Conservation (phyloP, 75 land plant species). For the Sequoiadendron giganteum region DNA sequence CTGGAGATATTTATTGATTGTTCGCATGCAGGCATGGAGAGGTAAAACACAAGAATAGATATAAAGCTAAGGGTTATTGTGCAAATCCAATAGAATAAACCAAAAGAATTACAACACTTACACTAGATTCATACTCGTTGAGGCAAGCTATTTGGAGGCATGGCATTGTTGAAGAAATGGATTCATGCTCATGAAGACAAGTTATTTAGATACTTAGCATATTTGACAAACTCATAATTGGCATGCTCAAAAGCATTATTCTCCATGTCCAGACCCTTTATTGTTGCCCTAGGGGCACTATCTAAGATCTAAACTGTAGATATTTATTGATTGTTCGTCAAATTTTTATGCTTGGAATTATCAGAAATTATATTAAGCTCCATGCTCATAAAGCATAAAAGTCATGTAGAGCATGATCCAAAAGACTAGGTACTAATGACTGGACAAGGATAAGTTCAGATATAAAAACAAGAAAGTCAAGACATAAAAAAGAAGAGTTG, state of each 20-base stretch:
- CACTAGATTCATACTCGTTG: background rate
- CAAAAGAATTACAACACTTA: too few relatives aligned
- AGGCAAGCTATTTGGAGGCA: background rate
- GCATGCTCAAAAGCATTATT: background rate
- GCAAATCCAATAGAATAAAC: background rate
- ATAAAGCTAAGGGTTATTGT: background rate
- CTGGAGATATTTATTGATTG: background rate
- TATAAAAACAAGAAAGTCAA: background rate
- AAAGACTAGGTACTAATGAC: background rate
- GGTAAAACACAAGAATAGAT: background rate
- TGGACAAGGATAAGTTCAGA: too few relatives aligned
- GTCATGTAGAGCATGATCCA: background rate
- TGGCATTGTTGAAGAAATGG: too few relatives aligned
- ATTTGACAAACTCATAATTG: background rate
- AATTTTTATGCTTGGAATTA: background rate
- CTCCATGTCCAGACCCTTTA: background rate
- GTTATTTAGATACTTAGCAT: background rate
- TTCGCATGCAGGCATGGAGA: background rate
- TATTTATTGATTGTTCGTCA: background rate
- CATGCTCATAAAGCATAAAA: too few relatives aligned
- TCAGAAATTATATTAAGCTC: background rate
- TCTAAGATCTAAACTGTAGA: background rate
- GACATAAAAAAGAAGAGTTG: background rate
- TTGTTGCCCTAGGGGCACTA: background rate
- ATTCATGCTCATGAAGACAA: background rate